Evolutionary conservation across 495 filamentous ascomycete genomes (phyloP).

Genomic region (Hyphodiscus hymeniophilus): DNA sequence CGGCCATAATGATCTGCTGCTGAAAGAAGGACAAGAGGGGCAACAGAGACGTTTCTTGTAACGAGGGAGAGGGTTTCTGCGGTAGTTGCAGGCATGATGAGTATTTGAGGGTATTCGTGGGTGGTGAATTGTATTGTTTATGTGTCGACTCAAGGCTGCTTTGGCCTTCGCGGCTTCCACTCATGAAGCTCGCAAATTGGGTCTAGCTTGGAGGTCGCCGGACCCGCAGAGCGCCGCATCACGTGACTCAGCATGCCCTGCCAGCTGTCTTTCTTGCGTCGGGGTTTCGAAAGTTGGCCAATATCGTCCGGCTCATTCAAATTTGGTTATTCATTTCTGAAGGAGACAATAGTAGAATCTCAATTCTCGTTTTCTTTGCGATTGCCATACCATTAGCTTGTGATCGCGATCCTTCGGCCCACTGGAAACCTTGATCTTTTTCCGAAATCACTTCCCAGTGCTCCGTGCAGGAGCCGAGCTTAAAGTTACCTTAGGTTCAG

Average conservation of each 20-base stretch:
- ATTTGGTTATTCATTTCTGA: not conserved
- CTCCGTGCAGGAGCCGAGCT: conserved; percentile 12
- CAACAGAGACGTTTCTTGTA: conserved; percentile 89
- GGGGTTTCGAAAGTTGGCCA: not conserved
- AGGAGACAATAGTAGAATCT: no score
- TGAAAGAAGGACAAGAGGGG: conserved; percentile 93
- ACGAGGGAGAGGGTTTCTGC: conserved; percentile 90
- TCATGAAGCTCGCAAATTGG: conserved; percentile 4
- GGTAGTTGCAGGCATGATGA: conserved; percentile 84
- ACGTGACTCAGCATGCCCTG: conserved; percentile 4
- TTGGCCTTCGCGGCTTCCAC: conserved; percentile 17
- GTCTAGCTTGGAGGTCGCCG: not conserved
- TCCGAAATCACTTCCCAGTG: not conserved
- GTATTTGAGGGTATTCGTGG: not conserved
- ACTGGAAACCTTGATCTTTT: conserved; percentile 1
- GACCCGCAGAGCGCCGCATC: not conserved
- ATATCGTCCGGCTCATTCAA: not conserved
- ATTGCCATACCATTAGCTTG: not conserved
- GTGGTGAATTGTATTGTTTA: conserved; percentile 6
- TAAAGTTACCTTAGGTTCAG: not conserved
- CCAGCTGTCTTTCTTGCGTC: no score
- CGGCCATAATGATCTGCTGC: conserved; percentile 98
- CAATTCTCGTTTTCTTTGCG: no score
- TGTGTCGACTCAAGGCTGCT: conserved; percentile 16
- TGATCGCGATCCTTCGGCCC: not conserved